phyloP scores from a whole-genome alignment of 2,329 filamentous ascomycete species.

The Triangularia setosa region DNA sequence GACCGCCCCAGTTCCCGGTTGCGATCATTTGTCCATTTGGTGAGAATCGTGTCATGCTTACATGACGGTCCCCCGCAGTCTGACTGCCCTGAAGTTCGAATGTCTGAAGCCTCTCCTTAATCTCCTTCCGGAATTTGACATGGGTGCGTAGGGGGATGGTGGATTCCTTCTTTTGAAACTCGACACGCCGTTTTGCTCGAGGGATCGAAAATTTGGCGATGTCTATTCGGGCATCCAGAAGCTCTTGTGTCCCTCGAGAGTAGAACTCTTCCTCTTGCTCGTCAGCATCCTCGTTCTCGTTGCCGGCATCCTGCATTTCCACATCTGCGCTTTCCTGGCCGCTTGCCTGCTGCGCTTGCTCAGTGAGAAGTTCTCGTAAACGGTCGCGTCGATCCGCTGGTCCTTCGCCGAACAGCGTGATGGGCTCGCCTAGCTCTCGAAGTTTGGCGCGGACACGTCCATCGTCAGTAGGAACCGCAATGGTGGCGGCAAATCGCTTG shows the following conservation, averaged over 20 bases:
- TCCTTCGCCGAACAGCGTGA: slow-evolving; percentile 92
- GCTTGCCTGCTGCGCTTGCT: slow-evolving; percentile 61
- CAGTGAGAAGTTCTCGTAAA: slow-evolving; percentile 73
- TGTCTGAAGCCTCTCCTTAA: slow-evolving; percentile 76
- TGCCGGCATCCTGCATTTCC: slow-evolving; percentile 55
- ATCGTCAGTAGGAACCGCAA: slow-evolving; percentile 93
- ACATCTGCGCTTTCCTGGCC: slow-evolving; percentile 55
- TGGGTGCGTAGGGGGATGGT: slow-evolving; percentile 83
- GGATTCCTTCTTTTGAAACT: slow-evolving; percentile 74
- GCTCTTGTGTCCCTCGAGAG: slow-evolving; percentile 70
- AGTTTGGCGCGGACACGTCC: slow-evolving; percentile 75
- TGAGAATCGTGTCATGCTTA: slow-evolving; percentile 88
- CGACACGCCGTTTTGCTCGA: slow-evolving; percentile 70
- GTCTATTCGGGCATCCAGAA: slow-evolving; percentile 71
- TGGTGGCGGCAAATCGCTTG: slow-evolving; percentile 81
- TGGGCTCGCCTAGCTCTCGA: slow-evolving; percentile 83
- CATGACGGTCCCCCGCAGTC: slow-evolving; percentile 82
- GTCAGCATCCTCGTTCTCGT: slow-evolving; percentile 58
- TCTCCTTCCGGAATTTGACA: slow-evolving; percentile 82
- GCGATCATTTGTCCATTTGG: slow-evolving; percentile 80
- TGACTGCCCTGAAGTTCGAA: slow-evolving; percentile 95
- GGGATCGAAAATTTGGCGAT: slow-evolving; percentile 84
- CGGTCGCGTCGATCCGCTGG: slow-evolving; percentile 81
- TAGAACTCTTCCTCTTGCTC: slow-evolving; percentile 94
- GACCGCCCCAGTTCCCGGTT: slow-evolving; percentile 89